Base-by-base conservation (phyloP, 768 basidiomycete species). In the Boletus speciosus region DNA sequence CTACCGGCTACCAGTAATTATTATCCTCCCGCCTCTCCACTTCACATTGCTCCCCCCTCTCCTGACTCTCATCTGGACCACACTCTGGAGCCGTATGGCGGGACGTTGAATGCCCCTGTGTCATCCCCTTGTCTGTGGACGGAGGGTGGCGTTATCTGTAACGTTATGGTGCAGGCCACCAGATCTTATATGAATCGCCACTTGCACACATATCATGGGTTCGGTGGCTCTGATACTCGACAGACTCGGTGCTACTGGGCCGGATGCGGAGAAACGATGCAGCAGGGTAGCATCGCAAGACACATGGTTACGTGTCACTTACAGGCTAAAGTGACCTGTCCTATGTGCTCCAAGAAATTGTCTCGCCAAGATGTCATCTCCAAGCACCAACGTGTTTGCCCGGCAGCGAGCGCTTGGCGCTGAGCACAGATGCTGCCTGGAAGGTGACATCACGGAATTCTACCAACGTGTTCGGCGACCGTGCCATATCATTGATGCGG, bases 271-370 rank as follows among this genome's bases (percentile, higher is more conserved):
- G 58, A 60, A 29, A 53, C 23, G 29, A 66, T 66, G 65, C 66
- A 66, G 14, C 65, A 66, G 38, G 65, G 66, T 27, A 68, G 63
- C 53, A 61, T 66, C 21, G 65, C 63, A 10, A 66, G 66, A 35
- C 66, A 66, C 27, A 44, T 61, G 56, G 66, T 66, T 19, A 63
- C 65, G 4, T 63, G 66, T 41, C 66, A 66, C 45, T 50, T 66
- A 3, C 65, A 63, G 39, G 63, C 61, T 2, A 66, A 68, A 35
- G 65, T 68, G 35, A 61, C 63, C 5, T 66, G 65, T 42, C 64
- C 65, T 3, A 55, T 58, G 58, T 66, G 65, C 54, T 68, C 43
- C 48, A 66, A 66, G 50, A 62, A 68, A 39, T 25, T 66, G 38
- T 66, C 65, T 21, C 65, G 65, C 25, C 58, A 58, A 29, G 65